Conservation (phyloP, 1,284 basidiomycete species). For the Austroboletus niveus region DNA sequence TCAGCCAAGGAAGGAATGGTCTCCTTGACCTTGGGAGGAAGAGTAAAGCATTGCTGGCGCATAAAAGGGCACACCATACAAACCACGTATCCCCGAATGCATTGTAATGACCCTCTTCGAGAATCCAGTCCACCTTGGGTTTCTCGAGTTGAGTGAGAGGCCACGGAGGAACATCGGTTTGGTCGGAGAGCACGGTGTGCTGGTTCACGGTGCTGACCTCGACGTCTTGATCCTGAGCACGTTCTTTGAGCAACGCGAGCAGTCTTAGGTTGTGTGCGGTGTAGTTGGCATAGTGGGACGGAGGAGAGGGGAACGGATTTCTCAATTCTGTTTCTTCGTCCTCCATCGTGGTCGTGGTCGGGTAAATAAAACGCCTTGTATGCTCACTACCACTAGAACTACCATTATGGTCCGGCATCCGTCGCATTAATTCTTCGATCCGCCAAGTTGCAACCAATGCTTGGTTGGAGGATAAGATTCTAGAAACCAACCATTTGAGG, state of each 20-base stretch:
- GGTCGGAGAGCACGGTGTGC: slow-evolving; percentile 59
- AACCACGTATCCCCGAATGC: slow-evolving; percentile 81
- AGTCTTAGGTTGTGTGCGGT: slow-evolving; percentile 66
- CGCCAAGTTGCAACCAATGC: no score
- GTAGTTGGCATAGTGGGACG: slow-evolving; percentile 73
- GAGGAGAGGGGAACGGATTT: slow-evolving; percentile 80
- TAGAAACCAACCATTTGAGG: no score
- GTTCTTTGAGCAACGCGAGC: slow-evolving; percentile 56
- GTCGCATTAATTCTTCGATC: no score
- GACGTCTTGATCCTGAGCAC: slow-evolving; percentile 37
- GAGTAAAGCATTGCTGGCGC: slow-evolving; percentile 12
- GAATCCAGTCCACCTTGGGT: slow-evolving; percentile 78
- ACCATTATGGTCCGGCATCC: no score
- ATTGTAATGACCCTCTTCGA: slow-evolving; percentile 67
- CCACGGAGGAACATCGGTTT: slow-evolving; percentile 71
- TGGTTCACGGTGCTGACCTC: slow-evolving; percentile 49
- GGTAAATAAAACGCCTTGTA: slow-evolving; percentile 2
- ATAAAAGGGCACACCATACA: slow-evolving; percentile 45
- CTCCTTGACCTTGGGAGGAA: slow-evolving; percentile 60
- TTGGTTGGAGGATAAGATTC: no score
- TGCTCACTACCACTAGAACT: not conserved
- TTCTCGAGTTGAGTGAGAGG: slow-evolving; percentile 69
- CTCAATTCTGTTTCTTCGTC: slow-evolving; percentile 69
- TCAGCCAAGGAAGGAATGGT: slow-evolving; percentile 71
- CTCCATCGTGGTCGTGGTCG: slow-evolving; percentile 36